phyloP scores from a whole-genome alignment of 495 filamentous ascomycete species.

The Neurospora cerealis region DNA sequence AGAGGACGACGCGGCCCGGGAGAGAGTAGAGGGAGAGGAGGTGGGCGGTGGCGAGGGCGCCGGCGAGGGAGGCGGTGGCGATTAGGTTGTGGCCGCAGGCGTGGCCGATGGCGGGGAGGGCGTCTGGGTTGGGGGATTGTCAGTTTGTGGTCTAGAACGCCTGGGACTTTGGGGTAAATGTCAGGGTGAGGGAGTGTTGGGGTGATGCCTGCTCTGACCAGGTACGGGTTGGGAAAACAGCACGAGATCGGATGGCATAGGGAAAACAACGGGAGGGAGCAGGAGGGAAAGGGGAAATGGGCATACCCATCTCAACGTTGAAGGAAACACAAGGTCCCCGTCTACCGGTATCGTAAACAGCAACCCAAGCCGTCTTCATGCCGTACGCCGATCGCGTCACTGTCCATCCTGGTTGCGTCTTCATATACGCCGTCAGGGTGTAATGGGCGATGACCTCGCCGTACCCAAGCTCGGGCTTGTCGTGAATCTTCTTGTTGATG shows the following conservation, averaged over 20 bases:
- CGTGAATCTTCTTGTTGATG: constrained; percentile 46
- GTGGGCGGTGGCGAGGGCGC: constrained; percentile 45
- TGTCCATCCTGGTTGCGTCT: constrained; percentile 38
- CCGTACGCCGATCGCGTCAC: constrained; percentile 48
- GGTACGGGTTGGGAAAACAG: too few relatives aligned
- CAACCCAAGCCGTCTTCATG: constrained; percentile 46
- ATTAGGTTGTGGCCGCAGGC: constrained; percentile 66
- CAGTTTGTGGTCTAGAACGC: too few relatives aligned
- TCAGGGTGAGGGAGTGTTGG: too few relatives aligned
- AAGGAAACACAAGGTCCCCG: constrained; percentile 43
- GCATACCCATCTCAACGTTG: constrained; percentile 48
- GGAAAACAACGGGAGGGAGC: too few relatives aligned
- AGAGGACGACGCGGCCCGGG: constrained; percentile 48
- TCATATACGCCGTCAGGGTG: constrained; percentile 45
- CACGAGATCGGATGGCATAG: too few relatives aligned
- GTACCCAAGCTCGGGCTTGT: constrained; percentile 50
- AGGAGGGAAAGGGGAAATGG: background rate
- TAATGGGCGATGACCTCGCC: constrained; percentile 49
- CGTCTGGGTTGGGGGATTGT: constrained; percentile 26
- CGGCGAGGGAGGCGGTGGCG: constrained; percentile 50
- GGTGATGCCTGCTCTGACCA: background rate
- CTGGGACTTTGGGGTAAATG: too few relatives aligned
- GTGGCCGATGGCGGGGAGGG: constrained; percentile 51
- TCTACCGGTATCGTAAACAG: constrained; percentile 39
- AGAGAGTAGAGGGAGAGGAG: constrained; percentile 37